Conservation (phyloP, 23 red algal species). For the Rhodosorus marinus region DNA sequence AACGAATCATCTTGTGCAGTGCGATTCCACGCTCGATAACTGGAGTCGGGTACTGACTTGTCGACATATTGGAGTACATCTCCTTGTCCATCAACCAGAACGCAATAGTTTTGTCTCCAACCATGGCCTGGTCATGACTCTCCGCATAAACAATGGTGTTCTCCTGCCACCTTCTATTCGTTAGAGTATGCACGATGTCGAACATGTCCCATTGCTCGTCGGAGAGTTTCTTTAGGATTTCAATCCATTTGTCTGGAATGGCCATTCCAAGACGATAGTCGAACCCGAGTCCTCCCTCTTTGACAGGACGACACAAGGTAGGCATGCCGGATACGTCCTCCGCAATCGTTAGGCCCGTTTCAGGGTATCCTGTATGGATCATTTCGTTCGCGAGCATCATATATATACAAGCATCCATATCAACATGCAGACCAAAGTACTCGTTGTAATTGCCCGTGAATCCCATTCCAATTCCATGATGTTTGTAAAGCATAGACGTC, state of each 20-base stretch:
- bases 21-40: constrained; percentile 73
- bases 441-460: constrained; percentile 88
- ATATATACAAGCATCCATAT: constrained; percentile 95
- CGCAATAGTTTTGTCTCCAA: constrained; percentile 96
- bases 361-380: constrained; percentile 51
- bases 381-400: constrained; percentile 93
- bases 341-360: constrained; percentile 64
- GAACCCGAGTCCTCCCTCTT: constrained; percentile 83
- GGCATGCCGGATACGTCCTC: constrained; percentile 99
- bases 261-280: constrained; percentile 93
- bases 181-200: constrained; percentile 79
- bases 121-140: constrained; percentile 91
- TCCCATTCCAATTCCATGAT: constrained; percentile 71
- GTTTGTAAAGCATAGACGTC: constrained; percentile 92
- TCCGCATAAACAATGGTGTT: constrained; percentile 91
- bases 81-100: constrained; percentile 96
- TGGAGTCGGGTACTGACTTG: constrained; percentile 17
- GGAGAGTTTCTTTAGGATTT: constrained; percentile 65
- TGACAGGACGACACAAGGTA: constrained; percentile 74
- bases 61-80: constrained; percentile 88
- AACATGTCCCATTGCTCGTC: constrained; percentile 98
- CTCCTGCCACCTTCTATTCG: constrained; percentile 92
- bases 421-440: constrained; percentile 94
- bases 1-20: constrained; percentile 98
- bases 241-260: constrained; percentile 97